Evolutionary conservation across 129 eudicot species (phyloP).

Genomic region (Centaurea solstitialis): DNA sequence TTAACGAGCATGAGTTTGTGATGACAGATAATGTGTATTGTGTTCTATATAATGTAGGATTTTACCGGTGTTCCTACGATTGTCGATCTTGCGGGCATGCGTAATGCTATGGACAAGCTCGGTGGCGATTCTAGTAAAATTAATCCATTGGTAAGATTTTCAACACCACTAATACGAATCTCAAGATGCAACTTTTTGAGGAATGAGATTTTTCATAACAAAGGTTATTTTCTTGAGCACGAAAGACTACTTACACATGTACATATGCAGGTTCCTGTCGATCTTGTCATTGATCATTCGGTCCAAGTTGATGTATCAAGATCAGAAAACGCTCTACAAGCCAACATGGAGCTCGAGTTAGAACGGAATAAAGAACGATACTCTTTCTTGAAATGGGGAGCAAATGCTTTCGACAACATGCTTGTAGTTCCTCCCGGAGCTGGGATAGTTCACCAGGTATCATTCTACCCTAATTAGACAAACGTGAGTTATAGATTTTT

Average conservation of each 20-base stretch:
- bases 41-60: constrained; percentile 1
- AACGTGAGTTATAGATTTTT: not conserved
- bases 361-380: constrained; percentile 18
- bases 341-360: constrained; percentile 19
- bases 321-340: constrained; percentile 19
- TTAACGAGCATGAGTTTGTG: no score
- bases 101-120: constrained; percentile 22
- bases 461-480: not conserved
- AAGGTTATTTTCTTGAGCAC: not conserved
- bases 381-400: constrained; percentile 16
- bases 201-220: not conserved
- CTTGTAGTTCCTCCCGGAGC: constrained; percentile 23
- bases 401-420: constrained; percentile 13
- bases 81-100: constrained; percentile 35
- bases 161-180: constrained; percentile 7
- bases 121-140: constrained; percentile 29
- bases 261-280: constrained; percentile 13
- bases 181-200: no score
- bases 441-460: constrained; percentile 14
- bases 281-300: constrained; percentile 15
- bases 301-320: constrained; percentile 25
- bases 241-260: not conserved
- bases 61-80: constrained; percentile 31
- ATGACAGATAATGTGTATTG: not conserved
- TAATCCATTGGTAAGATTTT: constrained; percentile 26